phyloP scores from a whole-genome alignment of 257 asterid species.

The Nicotiana noctiflora region DNA sequence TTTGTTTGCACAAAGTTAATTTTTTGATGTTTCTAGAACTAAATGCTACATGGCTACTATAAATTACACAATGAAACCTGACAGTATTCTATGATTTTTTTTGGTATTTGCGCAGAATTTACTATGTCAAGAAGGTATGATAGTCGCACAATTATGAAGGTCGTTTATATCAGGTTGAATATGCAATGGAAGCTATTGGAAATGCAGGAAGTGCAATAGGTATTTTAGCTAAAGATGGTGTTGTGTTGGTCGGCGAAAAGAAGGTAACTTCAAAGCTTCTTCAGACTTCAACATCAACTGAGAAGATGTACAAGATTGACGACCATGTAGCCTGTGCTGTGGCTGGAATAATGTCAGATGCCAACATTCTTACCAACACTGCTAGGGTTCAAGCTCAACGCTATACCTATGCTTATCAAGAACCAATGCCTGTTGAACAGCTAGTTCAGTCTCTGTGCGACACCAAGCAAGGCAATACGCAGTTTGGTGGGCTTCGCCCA shows the following conservation, averaged over 20 bases:
- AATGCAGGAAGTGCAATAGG: slow-evolving; percentile 21
- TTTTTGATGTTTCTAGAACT: neutral
- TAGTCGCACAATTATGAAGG: slow-evolving; percentile 20
- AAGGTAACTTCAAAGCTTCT: slow-evolving; percentile 21
- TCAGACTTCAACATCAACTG: slow-evolving; percentile 15
- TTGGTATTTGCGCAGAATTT: neutral
- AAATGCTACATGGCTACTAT: neutral
- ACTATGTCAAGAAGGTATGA: slow-evolving; percentile 17
- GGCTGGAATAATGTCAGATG: slow-evolving; percentile 21
- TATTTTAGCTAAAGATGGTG: slow-evolving; percentile 15
- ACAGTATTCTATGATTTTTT: neutral
- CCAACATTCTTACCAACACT: slow-evolving; percentile 17
- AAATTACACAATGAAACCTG: neutral
- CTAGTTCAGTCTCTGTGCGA: slow-evolving; percentile 17
- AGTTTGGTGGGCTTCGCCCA: slow-evolving; percentile 23
- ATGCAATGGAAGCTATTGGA: slow-evolving; percentile 22
- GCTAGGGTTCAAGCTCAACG: slow-evolving; percentile 19
- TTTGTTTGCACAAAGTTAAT: neutral
- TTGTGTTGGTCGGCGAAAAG: slow-evolving; percentile 15
- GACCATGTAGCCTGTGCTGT: slow-evolving; percentile 21
- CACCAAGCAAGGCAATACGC: slow-evolving; percentile 20
- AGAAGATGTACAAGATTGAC: slow-evolving; percentile 21
- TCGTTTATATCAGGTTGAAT: slow-evolving; percentile 18
- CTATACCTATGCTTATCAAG: slow-evolving; percentile 13
- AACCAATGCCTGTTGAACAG: slow-evolving; percentile 20